phyloP scores from a whole-genome alignment of 108 stramenopile genomes.

The Asterionellopsis glacialis region DNA sequence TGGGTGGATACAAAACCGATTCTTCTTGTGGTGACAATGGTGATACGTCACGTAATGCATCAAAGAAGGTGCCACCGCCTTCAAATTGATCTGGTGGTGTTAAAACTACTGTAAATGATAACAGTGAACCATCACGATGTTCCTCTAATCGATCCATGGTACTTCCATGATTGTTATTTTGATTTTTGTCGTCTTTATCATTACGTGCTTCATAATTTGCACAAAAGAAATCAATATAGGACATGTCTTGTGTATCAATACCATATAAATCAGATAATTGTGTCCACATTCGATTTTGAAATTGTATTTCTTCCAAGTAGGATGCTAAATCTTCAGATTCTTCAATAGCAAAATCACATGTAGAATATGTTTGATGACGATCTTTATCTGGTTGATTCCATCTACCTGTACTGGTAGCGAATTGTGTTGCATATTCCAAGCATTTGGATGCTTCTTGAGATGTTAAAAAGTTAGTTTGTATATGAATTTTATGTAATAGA shows the following conservation, averaged over 20 bases:
- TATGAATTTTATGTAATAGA: slow-evolving; percentile 55
- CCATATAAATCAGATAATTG: slow-evolving; percentile 38
- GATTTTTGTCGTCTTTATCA: slow-evolving; percentile 13
- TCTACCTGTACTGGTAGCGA: slow-evolving; percentile 40
- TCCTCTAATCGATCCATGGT: slow-evolving; percentile 70
- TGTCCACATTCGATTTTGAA: slow-evolving; percentile 39
- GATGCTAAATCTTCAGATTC: slow-evolving; percentile 36
- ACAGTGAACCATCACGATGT: slow-evolving; percentile 70
- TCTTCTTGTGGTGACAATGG: background rate
- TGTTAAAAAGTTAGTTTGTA: slow-evolving; percentile 35
- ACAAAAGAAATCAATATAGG: slow-evolving; percentile 67
- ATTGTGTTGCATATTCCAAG: slow-evolving; percentile 32
- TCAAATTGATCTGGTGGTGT: slow-evolving; percentile 45
- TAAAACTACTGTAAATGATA: slow-evolving; percentile 62
- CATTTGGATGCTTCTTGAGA: slow-evolving; percentile 37
- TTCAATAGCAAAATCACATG: slow-evolving; percentile 71
- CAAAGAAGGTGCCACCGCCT: slow-evolving; percentile 76
- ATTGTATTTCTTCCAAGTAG: slow-evolving; percentile 46
- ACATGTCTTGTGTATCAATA: slow-evolving; percentile 48
- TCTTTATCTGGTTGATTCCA: slow-evolving; percentile 54
- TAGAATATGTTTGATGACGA: slow-evolving; percentile 60
- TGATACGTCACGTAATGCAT: slow-evolving; percentile 53
- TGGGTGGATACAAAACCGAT: slow-evolving; percentile 21
- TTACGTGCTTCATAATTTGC: slow-evolving; percentile 57
- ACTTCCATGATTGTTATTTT: slow-evolving; percentile 5